Evolutionary conservation across 2,329 filamentous ascomycete genomes (phyloP).

Genomic region (Bimuria novae-zelandiae): DNA sequence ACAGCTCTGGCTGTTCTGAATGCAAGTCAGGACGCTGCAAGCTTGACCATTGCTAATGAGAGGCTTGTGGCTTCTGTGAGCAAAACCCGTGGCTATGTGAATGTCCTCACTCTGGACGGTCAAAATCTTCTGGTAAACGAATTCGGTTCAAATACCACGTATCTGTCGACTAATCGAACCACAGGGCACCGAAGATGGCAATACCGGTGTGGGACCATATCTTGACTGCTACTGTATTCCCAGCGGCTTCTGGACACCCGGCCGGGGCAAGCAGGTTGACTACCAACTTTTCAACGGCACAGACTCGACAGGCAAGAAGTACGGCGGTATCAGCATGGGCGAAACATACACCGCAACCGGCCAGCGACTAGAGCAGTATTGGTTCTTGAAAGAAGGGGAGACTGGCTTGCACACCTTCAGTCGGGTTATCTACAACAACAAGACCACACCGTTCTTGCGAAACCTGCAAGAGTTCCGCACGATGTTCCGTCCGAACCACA

Average conservation of each 20-base stretch:
- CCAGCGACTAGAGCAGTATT: constrained; percentile 66
- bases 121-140: constrained; percentile 56
- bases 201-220: constrained; percentile 61
- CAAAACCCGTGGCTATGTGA: constrained; percentile 46
- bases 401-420: constrained; percentile 67
- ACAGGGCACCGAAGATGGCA: not conserved
- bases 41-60: not conserved
- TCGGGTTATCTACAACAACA: constrained; percentile 64
- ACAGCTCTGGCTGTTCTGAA: not conserved
- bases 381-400: constrained; percentile 66
- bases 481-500: constrained; percentile 60
- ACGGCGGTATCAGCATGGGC: constrained; percentile 64
- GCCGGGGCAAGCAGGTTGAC: constrained; percentile 49
- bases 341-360: constrained; percentile 63
- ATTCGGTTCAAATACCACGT: not conserved
- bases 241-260: constrained; percentile 63
- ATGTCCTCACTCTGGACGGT: constrained; percentile 51
- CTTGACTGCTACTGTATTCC: constrained; percentile 68
- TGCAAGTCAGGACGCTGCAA: not conserved
- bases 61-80: constrained; percentile 11
- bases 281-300: constrained; percentile 58
- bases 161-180: not conserved
- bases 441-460: constrained; percentile 59
- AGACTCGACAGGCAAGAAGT: constrained; percentile 57
- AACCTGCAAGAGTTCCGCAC: constrained; percentile 66